A percentile compares a stretch with the other conserved stretches of the same genome.
Conservation (phyloP, 192 early-diverging fungal genomes). For the Gonapodya prolifera region DNA sequence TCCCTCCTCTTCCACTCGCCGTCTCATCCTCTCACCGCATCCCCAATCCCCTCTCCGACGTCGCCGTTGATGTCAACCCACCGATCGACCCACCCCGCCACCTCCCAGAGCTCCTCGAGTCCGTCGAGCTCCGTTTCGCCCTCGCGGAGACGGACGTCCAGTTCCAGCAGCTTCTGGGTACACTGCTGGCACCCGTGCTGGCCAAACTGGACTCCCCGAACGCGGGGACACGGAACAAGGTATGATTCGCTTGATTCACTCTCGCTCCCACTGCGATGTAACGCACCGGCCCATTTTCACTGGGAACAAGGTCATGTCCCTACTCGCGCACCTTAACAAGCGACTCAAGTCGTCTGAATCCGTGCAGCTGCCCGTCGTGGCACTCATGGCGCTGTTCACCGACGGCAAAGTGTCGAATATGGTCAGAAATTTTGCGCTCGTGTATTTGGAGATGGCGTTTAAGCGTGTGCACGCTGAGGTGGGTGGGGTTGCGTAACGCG, state of each 20-base stretch:
- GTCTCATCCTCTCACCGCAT: too few species aligned
- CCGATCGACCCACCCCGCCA: too few species aligned
- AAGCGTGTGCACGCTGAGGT: constrained; percentile 22
- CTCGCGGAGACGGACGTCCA: constrained; percentile 54
- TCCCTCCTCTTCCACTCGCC: too few species aligned
- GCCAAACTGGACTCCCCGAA: constrained; percentile 44
- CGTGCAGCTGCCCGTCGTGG: constrained; percentile 46
- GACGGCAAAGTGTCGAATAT: constrained; percentile 22
- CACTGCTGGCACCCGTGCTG: constrained; percentile 56
- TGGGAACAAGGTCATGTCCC: constrained; percentile 64
- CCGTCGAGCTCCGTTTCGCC: constrained; percentile 64
- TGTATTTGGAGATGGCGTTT: constrained; percentile 77
- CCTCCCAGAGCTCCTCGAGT: constrained; percentile 47
- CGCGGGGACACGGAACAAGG: constrained; percentile 33
- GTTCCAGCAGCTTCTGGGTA: constrained; percentile 43
- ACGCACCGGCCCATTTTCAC: background rate
- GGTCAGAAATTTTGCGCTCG: constrained; percentile 65
- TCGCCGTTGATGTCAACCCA: too few species aligned
- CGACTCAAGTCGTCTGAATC: constrained; percentile 49
- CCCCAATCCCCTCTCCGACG: too few species aligned
- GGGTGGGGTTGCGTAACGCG: constrained; percentile 1
- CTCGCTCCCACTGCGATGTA: constrained; percentile 1
- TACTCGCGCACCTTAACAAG: constrained; percentile 76
- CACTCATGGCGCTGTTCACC: constrained; percentile 49
- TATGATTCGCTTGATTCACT: constrained; percentile 11